Conservation (phyloP, 169 alveolate species). For the Plasmodium gaboni region DNA sequence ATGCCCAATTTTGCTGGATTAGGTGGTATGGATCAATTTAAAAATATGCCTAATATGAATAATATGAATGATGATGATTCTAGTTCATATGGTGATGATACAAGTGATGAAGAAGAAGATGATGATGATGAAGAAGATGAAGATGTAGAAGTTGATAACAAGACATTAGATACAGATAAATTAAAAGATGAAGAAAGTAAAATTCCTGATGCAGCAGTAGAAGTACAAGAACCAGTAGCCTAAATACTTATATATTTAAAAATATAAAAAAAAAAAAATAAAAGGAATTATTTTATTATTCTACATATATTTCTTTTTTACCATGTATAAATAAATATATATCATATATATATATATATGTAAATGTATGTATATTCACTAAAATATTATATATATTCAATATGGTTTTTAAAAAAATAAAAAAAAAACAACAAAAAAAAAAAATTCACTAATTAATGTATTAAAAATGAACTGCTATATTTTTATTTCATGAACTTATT, state of each 20-base stretch:
- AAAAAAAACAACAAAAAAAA: too few relatives aligned
- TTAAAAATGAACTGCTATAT: too few relatives aligned
- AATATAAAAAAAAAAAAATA: too few relatives aligned
- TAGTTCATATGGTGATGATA: conserved; percentile 71
- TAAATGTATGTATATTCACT: too few relatives aligned
- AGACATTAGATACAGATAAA: conserved; percentile 17
- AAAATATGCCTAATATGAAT: conserved; percentile 72
- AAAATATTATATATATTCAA: too few relatives aligned
- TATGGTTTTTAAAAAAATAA: too few relatives aligned
- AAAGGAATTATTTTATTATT: too few relatives aligned
- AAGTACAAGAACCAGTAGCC: conserved; percentile 75
- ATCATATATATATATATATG: too few relatives aligned
- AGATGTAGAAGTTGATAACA: conserved; percentile 23
- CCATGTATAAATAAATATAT: too few relatives aligned
- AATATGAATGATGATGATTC: conserved; percentile 72
- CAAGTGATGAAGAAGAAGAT: conserved; percentile 67
- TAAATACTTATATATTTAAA: background rate
- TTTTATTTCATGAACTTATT: too few relatives aligned
- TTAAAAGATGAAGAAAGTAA: conserved; percentile 28
- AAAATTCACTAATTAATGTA: too few relatives aligned
- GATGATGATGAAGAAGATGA: conserved; percentile 56
- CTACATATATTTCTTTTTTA: too few relatives aligned
- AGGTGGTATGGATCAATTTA: conserved; percentile 77
- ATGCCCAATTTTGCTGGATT: conserved; percentile 67
- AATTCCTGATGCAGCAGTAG: conserved; percentile 62